Conservation (phyloP, 2,329 filamentous ascomycete genomes). For the Zymoseptoria pseudotritici region DNA sequence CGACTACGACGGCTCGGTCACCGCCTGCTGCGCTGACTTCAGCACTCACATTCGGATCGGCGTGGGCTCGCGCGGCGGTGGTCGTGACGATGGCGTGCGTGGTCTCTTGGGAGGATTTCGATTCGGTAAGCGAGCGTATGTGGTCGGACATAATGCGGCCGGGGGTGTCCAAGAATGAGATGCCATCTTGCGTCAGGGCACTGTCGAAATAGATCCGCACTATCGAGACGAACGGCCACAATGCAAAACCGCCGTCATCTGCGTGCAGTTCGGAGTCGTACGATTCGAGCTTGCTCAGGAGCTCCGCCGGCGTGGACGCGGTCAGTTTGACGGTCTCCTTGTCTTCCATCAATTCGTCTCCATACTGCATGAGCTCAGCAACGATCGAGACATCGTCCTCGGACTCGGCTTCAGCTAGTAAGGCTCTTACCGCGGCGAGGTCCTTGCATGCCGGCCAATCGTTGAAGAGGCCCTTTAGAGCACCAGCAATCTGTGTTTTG, state of each 20-base stretch:
- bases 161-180: conserved; percentile 18
- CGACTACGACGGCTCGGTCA: neutral
- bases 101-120: neutral
- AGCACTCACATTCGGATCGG: conserved; percentile 1
- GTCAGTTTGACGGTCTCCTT: neutral
- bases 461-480: neutral
- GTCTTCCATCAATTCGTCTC: neutral
- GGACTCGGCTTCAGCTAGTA: neutral
- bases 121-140: conserved; percentile 7
- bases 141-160: conserved; percentile 14
- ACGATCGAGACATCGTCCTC: neutral
- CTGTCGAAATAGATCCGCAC: conserved; percentile 14
- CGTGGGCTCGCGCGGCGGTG: conserved; percentile 6
- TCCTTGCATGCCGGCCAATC: neutral
- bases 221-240: conserved; percentile 16
- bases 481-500: neutral
- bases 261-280: neutral
- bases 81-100: conserved; percentile 6
- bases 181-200: conserved; percentile 10
- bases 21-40: neutral
- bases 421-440: neutral
- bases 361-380: neutral
- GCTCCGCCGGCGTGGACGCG: neutral
- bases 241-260: neutral
- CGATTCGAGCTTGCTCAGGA: neutral